A percentile compares a stretch with the other conserved stretches of the same genome.
Conservation (phyloP, 805 yeast species). For the Saccharomycopsis microspora region DNA sequence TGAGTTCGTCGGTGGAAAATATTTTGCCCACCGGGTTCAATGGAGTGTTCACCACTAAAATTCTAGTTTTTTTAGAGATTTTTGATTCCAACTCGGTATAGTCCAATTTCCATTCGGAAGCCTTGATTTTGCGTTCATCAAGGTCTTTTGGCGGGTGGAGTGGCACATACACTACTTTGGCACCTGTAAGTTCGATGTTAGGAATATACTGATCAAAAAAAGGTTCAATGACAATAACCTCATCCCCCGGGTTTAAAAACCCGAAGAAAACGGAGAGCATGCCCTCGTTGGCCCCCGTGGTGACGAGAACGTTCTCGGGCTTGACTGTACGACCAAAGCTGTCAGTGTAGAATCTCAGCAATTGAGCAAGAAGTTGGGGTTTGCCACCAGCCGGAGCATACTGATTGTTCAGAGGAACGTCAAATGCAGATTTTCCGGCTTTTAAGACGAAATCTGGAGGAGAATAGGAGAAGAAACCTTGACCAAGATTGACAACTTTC, state of each 20-base stretch:
- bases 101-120: conserved; percentile 81
- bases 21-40: conserved; percentile 96
- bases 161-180: conserved; percentile 78
- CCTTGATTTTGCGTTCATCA: conserved; percentile 49
- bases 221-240: conserved; percentile 93
- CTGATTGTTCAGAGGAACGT: conserved; percentile 70
- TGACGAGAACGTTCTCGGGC: conserved; percentile 58
- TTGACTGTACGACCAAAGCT: conserved; percentile 46
- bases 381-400: conserved; percentile 89
- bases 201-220: conserved; percentile 95
- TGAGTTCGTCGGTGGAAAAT: conserved; percentile 65
- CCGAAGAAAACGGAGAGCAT: conserved; percentile 79
- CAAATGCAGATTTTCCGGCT: conserved; percentile 70
- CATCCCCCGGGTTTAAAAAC: conserved; percentile 78
- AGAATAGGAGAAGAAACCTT: conserved; percentile 92
- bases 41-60: conserved; percentile 85
- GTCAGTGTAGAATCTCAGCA: conserved; percentile 63
- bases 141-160: conserved; percentile 75
- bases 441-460: conserved; percentile 90
- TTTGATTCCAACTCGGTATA: conserved; percentile 66
- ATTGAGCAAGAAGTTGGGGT: conserved; percentile 57
- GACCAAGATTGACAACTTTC: conserved; percentile 83
- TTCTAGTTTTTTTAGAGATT: conserved; percentile 62
- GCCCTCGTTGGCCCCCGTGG: conserved; percentile 98
- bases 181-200: conserved; percentile 89